Evolutionary conservation across 768 basidiomycete species (phyloP).

Genomic region (Amanita thiersii): DNA sequence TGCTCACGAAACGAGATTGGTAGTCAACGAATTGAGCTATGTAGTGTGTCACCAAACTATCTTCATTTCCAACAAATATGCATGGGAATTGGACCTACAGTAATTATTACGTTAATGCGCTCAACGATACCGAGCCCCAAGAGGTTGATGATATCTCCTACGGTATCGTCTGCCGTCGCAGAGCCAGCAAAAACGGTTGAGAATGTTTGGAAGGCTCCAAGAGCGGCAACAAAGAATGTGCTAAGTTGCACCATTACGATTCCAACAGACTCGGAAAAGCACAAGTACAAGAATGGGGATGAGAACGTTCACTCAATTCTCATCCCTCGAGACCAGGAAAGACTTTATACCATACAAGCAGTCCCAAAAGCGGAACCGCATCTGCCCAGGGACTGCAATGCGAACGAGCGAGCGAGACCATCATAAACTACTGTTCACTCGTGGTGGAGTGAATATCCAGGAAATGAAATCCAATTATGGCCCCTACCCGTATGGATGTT

Average conservation of each 20-base stretch:
- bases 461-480: no score
- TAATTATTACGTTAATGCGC: slow-evolving; percentile 28
- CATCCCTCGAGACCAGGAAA: no score
- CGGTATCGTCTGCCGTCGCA: not conserved
- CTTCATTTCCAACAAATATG: not conserved
- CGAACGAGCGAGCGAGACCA: no score
- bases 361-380: no score
- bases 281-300: no score
- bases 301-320: no score
- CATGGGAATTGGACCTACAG: slow-evolving; percentile 18
- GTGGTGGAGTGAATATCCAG: no score
- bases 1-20: slow-evolving; percentile 29
- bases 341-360: no score
- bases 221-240: not conserved
- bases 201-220: not conserved
- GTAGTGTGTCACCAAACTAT: not conserved
- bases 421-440: no score
- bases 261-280: not conserved
- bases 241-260: not conserved
- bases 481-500: no score
- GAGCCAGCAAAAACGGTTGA: no score
- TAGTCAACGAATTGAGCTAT: slow-evolving; percentile 27
- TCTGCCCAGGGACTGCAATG: no score
- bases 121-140: slow-evolving; percentile 31
- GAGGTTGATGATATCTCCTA: slow-evolving; percentile 32